Percentiles rank a stretch among this genome's conserved stretches.
Conservation (phyloP, 177 flowering plant species). For the Tripterygium wilfordii region DNA sequence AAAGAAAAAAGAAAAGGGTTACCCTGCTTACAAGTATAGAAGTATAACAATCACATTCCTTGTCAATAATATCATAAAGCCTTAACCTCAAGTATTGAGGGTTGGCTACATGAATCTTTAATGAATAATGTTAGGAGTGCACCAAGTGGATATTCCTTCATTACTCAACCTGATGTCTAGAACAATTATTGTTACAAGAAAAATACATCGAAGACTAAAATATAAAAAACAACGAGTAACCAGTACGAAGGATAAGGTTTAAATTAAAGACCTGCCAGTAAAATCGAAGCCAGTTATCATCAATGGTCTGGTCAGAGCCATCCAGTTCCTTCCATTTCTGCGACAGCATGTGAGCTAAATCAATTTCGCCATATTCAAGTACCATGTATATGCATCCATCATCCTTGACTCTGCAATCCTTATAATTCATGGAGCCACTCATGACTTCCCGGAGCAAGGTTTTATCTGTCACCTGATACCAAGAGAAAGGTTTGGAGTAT, state of each 20-base stretch:
- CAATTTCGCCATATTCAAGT: constrained; percentile 98
- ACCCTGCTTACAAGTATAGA: no score
- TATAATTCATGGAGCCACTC: constrained; percentile 57
- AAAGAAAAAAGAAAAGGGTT: no score
- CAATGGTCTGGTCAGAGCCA: constrained; percentile 47
- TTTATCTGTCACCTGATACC: constrained; percentile 85
- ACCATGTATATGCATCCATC: constrained; percentile 95
- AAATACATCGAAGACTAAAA: neutral
- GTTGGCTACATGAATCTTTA: no score
- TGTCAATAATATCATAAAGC: no score
- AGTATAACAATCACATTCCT: no score
- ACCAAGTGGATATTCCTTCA: no score
- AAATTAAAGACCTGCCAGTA: constrained; percentile 83
- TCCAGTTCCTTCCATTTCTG: constrained; percentile 93
- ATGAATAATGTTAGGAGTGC: no score
- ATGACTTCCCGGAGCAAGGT: constrained; percentile 70
- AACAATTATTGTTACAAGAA: no score
- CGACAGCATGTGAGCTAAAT: constrained; percentile 95
- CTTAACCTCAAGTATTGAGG: no score
- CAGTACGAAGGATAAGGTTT: neutral
- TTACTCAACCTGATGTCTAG: no score
- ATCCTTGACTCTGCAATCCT: constrained; percentile 79
- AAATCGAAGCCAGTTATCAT: constrained; percentile 97
- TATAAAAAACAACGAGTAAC: neutral
- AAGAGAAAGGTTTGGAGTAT: constrained; percentile 10